phyloP scores from a whole-genome alignment of 2,329 filamentous ascomycete species.

The Kalaharituber pfeilii region DNA sequence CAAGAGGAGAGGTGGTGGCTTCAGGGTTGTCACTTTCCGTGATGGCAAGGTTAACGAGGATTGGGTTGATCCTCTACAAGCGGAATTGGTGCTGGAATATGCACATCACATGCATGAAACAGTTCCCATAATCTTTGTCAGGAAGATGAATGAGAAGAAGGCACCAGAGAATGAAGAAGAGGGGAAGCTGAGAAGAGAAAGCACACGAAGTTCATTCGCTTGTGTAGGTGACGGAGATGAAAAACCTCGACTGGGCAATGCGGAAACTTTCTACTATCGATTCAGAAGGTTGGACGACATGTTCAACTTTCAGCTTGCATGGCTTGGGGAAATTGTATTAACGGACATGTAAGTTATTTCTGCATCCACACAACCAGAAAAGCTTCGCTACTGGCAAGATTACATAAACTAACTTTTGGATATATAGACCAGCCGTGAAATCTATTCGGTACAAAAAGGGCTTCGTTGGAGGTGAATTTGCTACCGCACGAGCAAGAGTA shows the following conservation, averaged over 20 bases:
- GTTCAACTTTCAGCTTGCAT: slow-evolving; percentile 10
- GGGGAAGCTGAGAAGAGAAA: slow-evolving; percentile 7
- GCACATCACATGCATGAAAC: slow-evolving; percentile 6
- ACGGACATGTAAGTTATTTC: slow-evolving; percentile 3
- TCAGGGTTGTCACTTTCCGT: slow-evolving; percentile 2
- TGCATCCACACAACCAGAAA: too few species aligned
- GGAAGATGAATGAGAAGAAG: slow-evolving; percentile 1
- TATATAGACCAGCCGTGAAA: background rate
- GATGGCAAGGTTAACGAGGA: slow-evolving; percentile 6
- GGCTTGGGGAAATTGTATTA: slow-evolving; percentile 6
- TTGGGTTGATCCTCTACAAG: slow-evolving; percentile 10
- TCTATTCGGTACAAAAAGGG: slow-evolving; percentile 7
- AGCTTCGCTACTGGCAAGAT: too few species aligned
- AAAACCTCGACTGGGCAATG: background rate
- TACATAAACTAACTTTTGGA: too few species aligned
- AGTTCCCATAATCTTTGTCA: slow-evolving; percentile 5
- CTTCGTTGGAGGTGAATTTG: background rate
- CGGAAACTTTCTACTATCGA: background rate
- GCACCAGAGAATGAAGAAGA: slow-evolving; percentile 3
- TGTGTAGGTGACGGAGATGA: background rate
- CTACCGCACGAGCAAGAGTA: slow-evolving; percentile 2
- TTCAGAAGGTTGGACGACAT: slow-evolving; percentile 3
- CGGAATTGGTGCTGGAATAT: slow-evolving; percentile 8
- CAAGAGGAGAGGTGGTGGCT: slow-evolving; percentile 2
- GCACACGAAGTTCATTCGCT: slow-evolving; percentile 6